These are phyloP conservation scores for Solanum medicagineum DNA, from an alignment of 257 asterid genomes.

Conservation along the genomic window DNA sequence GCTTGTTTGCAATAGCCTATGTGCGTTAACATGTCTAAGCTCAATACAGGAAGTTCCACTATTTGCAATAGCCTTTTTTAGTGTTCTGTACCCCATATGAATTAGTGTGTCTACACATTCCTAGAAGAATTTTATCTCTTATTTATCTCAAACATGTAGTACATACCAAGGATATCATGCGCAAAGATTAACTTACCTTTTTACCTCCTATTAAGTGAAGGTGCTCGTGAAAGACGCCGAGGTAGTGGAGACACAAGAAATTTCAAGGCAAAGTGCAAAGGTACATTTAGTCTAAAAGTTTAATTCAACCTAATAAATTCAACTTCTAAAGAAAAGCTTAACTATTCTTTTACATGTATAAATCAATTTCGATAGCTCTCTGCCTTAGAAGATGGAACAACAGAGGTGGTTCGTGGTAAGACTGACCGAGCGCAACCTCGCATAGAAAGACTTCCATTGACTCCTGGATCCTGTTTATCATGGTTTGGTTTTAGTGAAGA, in stretches of 20 bases:
- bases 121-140: background rate
- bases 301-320: too few relatives aligned
- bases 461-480: constrained; percentile 78
- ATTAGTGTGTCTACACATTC: background rate
- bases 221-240: too few relatives aligned
- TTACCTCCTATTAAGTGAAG: background rate
- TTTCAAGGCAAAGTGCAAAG: too few relatives aligned
- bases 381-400: too few relatives aligned
- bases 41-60: too few relatives aligned
- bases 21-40: background rate
- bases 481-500: constrained; percentile 98
- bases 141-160: background rate
- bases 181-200: background rate
- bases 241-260: too few relatives aligned
- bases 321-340: too few relatives aligned
- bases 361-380: too few relatives aligned
- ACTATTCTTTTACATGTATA: too few relatives aligned
- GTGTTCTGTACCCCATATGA: background rate
- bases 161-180: background rate
- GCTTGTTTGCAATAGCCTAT: background rate
- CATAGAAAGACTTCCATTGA: constrained; percentile 70
- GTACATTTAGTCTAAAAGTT: too few relatives aligned
- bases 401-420: too few relatives aligned
- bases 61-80: background rate
- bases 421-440: constrained; percentile 23